Conservation (phyloP, 352 stramenopile genomes). For the Phytophthora rubi region DNA sequence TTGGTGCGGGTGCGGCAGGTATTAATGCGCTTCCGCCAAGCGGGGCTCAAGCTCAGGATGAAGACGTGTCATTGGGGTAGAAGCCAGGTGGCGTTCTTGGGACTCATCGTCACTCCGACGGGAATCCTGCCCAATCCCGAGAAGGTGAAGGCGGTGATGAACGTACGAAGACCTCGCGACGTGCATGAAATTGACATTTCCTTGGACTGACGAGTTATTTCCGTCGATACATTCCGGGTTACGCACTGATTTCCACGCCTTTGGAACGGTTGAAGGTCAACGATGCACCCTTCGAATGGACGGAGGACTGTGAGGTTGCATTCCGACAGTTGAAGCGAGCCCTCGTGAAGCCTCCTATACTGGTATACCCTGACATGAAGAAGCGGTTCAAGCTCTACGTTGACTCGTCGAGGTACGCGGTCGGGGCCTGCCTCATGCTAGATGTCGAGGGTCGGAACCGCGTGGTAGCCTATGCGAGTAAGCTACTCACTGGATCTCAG, state of each 20-base stretch:
- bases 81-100: too few relatives aligned
- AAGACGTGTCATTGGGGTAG: slow-evolving; percentile 8
- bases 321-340: slow-evolving; percentile 8
- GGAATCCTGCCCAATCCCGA: too few relatives aligned
- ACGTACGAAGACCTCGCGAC: background rate
- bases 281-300: background rate
- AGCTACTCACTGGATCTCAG: too few relatives aligned
- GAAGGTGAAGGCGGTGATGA: background rate
- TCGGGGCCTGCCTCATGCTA: slow-evolving; percentile 8
- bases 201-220: background rate
- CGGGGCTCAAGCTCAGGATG: slow-evolving; percentile 5
- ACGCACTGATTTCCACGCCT: background rate
- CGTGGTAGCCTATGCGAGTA: background rate
- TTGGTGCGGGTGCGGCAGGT: background rate
- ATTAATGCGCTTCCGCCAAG: background rate
- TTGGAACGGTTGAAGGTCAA: slow-evolving; percentile 12
- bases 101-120: too few relatives aligned
- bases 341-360: background rate
- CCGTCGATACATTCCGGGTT: too few relatives aligned
- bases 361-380: slow-evolving; percentile 3
- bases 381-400: slow-evolving; percentile 10
- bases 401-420: background rate
- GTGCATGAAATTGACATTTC: background rate
- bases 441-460: background rate
- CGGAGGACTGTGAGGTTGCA: background rate